These are phyloP conservation scores for Parachlorella kessleri DNA, from an alignment of 139 green algal genomes.

Conservation along the genomic window DNA sequence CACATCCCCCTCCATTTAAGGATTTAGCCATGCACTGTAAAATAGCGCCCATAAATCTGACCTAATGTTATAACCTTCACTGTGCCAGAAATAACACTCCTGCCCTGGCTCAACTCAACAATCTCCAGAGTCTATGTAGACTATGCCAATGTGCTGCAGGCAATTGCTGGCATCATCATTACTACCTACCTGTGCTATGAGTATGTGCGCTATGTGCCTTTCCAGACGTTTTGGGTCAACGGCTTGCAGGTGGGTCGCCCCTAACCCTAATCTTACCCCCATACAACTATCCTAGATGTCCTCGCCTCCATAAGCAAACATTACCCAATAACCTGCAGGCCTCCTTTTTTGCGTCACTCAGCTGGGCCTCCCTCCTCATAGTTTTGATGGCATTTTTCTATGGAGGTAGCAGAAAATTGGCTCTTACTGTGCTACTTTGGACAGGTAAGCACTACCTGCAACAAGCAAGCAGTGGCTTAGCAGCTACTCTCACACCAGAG, in stretches of 20 bases:
- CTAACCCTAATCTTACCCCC: too few species aligned
- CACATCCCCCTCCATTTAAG: too few species aligned
- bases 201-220: constrained; percentile 26
- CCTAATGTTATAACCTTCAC: background rate
- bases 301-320: too few species aligned
- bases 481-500: too few species aligned
- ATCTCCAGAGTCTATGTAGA: background rate
- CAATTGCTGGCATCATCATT: constrained; percentile 15
- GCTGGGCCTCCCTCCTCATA: constrained; percentile 34
- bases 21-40: too few species aligned
- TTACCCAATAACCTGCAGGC: constrained; percentile 27
- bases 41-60: background rate
- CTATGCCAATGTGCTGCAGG: constrained; percentile 18
- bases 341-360: constrained; percentile 41
- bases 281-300: too few species aligned
- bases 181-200: constrained; percentile 33
- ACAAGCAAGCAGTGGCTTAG: too few species aligned
- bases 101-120: background rate
- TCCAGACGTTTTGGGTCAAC: constrained; percentile 58
- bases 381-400: constrained; percentile 21
- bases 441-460: too few species aligned
- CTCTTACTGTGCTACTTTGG: constrained; percentile 18
- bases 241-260: background rate
- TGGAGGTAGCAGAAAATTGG: background rate
- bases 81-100: background rate